Base-by-base conservation (phyloP, 106 monocot genomes). In the Ottelia alismoides region DNA sequence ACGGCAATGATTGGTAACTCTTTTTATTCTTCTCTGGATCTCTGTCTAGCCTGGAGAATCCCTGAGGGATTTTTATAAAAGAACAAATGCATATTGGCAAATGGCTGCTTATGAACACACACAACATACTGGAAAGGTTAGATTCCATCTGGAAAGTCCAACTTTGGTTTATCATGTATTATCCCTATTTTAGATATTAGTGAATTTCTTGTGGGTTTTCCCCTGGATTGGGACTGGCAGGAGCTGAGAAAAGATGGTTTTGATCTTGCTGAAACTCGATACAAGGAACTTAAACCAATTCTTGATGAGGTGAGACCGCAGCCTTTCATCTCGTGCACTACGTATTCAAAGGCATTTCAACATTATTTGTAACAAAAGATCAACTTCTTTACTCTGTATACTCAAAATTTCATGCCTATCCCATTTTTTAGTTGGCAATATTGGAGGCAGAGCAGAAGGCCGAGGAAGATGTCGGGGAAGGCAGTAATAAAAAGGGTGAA, bases 21-120 rank as follows among this genome's bases (percentile, higher is more conserved):
- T n/a, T n/a, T n/a, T n/a, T n/a, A n/a, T n/a, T n/a, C n/a, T n/a
- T n/a, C n/a, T n/a, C n/a, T n/a, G n/a, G n/a, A n/a, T n/a, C n/a
- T n/a, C n/a, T n/a, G n/a, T n/a, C n/a, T n/a, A 98, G 96, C 96
- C 96, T 57, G 96, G 96, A 64, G 96, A 98, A 68, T 70, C 85
- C 51, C 66, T 98, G 57, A 89, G 46, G 59, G 96, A 98, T 31
- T 96, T 96, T 53, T 96, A 96, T 61, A 76, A 56, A 66, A 76
- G 96, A 59, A 96, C 96, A 20, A 85, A 65, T 52, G 69, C 72
- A 56, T 98, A 98, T 45, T 98, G 96, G 89, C 88, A 89, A 67
- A 85, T 89, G 89, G 96, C 96, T 49, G 96, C 88, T 32, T 62
- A 98, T 69, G 96, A 98, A 70, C 96, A 98, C 64, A 98, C 96